Percentiles rank a stretch among this genome's conserved stretches.
phyloP scores from a whole-genome alignment of 1,284 basidiomycete genomes.

The Ganoderma boninense region DNA sequence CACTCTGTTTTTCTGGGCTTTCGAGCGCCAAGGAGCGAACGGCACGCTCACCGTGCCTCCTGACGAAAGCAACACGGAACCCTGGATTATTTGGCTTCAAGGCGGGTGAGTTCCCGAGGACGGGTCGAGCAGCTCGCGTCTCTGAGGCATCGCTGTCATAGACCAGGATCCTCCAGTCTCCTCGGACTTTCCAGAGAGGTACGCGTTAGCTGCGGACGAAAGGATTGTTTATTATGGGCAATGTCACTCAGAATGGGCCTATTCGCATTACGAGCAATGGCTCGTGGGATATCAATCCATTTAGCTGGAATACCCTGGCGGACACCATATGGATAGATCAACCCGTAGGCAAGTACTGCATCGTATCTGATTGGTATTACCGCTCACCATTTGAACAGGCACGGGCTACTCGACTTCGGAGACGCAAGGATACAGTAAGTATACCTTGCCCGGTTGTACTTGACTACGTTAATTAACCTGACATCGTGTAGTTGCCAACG shows the following conservation, averaged over 20 bases:
- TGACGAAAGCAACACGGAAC: constrained; percentile 47
- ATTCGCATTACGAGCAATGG: constrained; percentile 63
- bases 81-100: constrained; percentile 80
- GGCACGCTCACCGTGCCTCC: constrained; percentile 61
- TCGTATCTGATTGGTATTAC: constrained; percentile 6
- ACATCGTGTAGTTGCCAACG: constrained; percentile 59
- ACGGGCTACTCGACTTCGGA: constrained; percentile 71
- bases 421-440: constrained; percentile 59
- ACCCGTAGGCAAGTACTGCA: constrained; percentile 51
- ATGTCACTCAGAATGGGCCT: constrained; percentile 60
- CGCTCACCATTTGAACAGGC: constrained; percentile 46
- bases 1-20: constrained; percentile 77
- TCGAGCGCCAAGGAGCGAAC: constrained; percentile 55
- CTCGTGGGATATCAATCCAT: constrained; percentile 55
- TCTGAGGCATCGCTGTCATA: constrained; percentile 33
- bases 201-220: not conserved
- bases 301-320: constrained; percentile 64
- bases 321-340: constrained; percentile 78
- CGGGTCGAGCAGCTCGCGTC: not conserved
- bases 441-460: constrained; percentile 22
- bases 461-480: not conserved
- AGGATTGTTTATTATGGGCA: not conserved
- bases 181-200: constrained; percentile 72
- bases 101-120: constrained; percentile 58
- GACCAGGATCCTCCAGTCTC: constrained; percentile 76